Conservation (phyloP, 2,329 filamentous ascomycete genomes). For the Penicillium brasilianum region DNA sequence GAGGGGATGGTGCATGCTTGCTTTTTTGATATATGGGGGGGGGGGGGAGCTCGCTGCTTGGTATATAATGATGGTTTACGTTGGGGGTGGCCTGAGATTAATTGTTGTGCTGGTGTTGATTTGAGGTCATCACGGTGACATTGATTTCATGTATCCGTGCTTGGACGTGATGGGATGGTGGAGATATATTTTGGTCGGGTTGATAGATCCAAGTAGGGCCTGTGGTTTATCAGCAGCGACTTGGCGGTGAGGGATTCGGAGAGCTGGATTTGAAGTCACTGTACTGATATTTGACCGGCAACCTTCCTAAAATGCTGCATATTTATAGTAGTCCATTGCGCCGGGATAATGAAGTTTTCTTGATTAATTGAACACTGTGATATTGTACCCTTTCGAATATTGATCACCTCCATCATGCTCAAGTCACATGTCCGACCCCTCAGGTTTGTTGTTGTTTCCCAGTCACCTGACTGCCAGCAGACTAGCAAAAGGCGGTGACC, state of each 20-base stretch:
- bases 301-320: not conserved
- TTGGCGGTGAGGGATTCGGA: constrained; percentile 13
- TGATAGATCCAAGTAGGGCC: not conserved
- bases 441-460: not conserved
- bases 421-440: not conserved
- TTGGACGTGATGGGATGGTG: not conserved
- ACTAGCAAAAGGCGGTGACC: constrained; percentile 31
- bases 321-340: too few species aligned
- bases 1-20: constrained; percentile 1
- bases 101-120: not conserved
- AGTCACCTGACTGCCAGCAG: constrained; percentile 18
- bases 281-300: not conserved
- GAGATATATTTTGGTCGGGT: constrained; percentile 15
- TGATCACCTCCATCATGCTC: too few species aligned
- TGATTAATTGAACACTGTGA: too few species aligned
- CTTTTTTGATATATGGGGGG: not conserved
- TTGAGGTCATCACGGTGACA: not conserved
- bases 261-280: not conserved
- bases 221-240: not conserved
- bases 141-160: not conserved
- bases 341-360: too few species aligned
- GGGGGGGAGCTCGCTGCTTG: not conserved
- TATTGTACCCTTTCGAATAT: not conserved
- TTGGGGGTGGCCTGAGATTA: not conserved
- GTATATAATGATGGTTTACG: too few species aligned